Evolutionary conservation across 2,329 filamentous ascomycete genomes (phyloP).

Genomic region (Aspergillus sp.): DNA sequence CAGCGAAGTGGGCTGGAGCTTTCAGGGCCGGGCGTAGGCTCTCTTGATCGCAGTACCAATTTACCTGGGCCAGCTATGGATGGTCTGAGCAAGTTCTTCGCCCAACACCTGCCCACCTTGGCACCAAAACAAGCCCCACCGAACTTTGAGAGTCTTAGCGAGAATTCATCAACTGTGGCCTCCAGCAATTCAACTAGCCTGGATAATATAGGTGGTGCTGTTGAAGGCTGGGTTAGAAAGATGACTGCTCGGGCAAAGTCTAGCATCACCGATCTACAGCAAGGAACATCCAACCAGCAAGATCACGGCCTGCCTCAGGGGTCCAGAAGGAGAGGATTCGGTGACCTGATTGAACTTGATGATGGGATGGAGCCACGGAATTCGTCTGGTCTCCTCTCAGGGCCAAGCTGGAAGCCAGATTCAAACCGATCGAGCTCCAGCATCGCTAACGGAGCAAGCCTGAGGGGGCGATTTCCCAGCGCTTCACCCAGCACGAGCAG

Average conservation of each 20-base stretch:
- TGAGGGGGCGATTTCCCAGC: constrained; percentile 26
- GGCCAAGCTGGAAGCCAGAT: constrained; percentile 17
- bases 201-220: constrained; percentile 80
- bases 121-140: constrained; percentile 65
- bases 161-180: constrained; percentile 32
- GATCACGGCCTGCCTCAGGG: constrained; percentile 22
- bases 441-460: constrained; percentile 19
- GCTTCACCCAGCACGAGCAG: constrained; percentile 34
- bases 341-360: constrained; percentile 47
- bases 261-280: constrained; percentile 41
- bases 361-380: constrained; percentile 34
- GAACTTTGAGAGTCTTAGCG: constrained; percentile 39
- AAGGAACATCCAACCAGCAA: constrained; percentile 25
- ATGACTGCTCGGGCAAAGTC: constrained; percentile 58
- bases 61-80: constrained; percentile 74
- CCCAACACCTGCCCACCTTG: constrained; percentile 77
- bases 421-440: constrained; percentile 17
- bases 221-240: constrained; percentile 88
- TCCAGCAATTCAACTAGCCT: constrained; percentile 51
- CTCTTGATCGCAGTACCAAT: constrained; percentile 60
- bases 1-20: constrained; percentile 58
- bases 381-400: constrained; percentile 19
- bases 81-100: constrained; percentile 78
- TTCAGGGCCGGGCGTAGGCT: constrained; percentile 83
- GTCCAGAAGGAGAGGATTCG: constrained; percentile 31